These are phyloP conservation scores for Quercus phellos DNA, from an alignment of 331 rosid species.

Conservation along the genomic window DNA sequence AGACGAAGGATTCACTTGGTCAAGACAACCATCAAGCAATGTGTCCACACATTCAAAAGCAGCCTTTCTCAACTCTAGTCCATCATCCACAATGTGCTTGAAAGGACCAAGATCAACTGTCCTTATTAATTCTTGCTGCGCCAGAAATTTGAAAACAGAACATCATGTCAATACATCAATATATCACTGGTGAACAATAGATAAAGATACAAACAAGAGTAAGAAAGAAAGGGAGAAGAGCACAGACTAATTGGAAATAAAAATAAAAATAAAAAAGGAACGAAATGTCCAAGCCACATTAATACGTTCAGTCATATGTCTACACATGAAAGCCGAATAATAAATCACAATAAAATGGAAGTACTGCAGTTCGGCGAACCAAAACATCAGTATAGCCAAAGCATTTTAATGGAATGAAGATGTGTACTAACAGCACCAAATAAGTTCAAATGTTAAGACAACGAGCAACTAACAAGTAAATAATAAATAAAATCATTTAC, in stretches of 20 bases:
- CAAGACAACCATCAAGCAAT: constrained; percentile 85
- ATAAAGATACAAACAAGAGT: background rate
- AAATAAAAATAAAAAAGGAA: background rate
- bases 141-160: constrained; percentile 24
- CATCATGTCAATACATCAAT: constrained; percentile 1
- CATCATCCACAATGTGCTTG: too few relatives aligned
- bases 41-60: constrained; percentile 46
- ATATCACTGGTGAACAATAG: background rate
- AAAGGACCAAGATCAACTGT: constrained; percentile 42
- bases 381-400: background rate
- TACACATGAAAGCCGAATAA: background rate
- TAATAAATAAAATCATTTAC: too few relatives aligned
- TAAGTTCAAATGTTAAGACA: too few relatives aligned
- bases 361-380: background rate
- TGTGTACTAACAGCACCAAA: too few relatives aligned
- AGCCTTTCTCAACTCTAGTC: too few relatives aligned
- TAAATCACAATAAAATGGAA: background rate
- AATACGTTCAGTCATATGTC: background rate
- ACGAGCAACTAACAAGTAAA: too few relatives aligned
- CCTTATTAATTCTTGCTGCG: constrained; percentile 91
- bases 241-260: background rate
- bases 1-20: constrained; percentile 93
- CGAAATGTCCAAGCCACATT: too few relatives aligned
- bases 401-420: background rate
- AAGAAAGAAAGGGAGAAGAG: background rate